These are phyloP conservation scores for Annulohypoxylon bovei DNA, from an alignment of 495 filamentous ascomycete species.

Conservation along the genomic window DNA sequence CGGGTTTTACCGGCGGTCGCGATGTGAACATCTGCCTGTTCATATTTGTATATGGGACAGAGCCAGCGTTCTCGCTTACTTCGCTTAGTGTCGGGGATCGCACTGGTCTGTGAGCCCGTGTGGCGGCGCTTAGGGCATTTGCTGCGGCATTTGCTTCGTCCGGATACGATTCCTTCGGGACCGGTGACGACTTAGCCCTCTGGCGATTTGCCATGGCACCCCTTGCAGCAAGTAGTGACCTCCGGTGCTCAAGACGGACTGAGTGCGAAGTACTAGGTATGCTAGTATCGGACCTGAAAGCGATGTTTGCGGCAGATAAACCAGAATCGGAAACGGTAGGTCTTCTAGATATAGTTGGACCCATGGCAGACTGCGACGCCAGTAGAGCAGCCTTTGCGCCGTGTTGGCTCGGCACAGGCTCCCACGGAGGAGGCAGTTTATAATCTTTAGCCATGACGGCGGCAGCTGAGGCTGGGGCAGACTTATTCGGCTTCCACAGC, in stretches of 20 bases:
- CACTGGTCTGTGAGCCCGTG: constrained; percentile 60
- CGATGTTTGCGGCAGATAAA: constrained; percentile 68
- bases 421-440: constrained; percentile 63
- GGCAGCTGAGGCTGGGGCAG: constrained; percentile 71
- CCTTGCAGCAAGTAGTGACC: constrained; percentile 75
- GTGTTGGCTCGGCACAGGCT: constrained; percentile 65
- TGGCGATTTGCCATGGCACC: constrained; percentile 74
- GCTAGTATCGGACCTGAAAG: constrained; percentile 51
- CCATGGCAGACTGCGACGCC: constrained; percentile 70
- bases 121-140: constrained; percentile 76
- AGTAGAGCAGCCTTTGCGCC: constrained; percentile 78
- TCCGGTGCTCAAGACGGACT: constrained; percentile 52
- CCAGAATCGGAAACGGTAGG: constrained; percentile 54
- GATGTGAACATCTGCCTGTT: constrained; percentile 77
- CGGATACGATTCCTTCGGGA: constrained; percentile 59
- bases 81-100: constrained; percentile 44
- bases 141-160: constrained; percentile 67
- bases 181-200: constrained; percentile 73
- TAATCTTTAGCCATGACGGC: constrained; percentile 75
- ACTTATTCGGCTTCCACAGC: constrained; percentile 67
- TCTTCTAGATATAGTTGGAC: constrained; percentile 55
- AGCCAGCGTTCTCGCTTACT: constrained; percentile 48
- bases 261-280: constrained; percentile 20
- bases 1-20: constrained; percentile 73
- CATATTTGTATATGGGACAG: constrained; percentile 60